Base-by-base conservation (phyloP, 2,329 filamentous ascomycete genomes). In the Ascochyta pisi region DNA sequence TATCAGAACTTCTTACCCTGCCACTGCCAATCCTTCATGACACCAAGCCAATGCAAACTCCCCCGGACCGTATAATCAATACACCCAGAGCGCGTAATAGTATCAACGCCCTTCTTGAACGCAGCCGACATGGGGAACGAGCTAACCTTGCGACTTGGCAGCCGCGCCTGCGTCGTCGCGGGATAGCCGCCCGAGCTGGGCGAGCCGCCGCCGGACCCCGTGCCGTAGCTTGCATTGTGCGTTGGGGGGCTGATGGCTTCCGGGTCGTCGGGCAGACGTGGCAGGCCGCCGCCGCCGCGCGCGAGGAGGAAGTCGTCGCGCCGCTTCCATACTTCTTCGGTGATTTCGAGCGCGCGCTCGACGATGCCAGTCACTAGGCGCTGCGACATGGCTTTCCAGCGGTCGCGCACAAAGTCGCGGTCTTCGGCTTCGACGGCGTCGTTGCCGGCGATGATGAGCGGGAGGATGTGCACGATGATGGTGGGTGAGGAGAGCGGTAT, bases 11-110 rank as follows among this genome's bases (percentile, higher is more conserved):
- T 77, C 82, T 77, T 77, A 89, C 86, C 83, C 82, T 89, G 86
- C 86, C 86, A 89, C 24, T 80, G 77, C 84, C 84, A 87, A 64
- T 89, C 86, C 60, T 82, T 83, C 87, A 89, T 89, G 41, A 89
- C 85, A 29, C 86, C 84, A 3, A 88, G 79, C 87, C 87, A 90
- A 74, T 89, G 87, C 68, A 87, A 71, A 48, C 77, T 79, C 4
- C 87, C 87, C 55, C 84, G 79, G 6, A 89, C 84, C 2, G 85
- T 88, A 68, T 85, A 83, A 54, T 87, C 84, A 48, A 79, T 78
- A 60, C 86, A 83, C 55, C 84, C 79, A 46, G 81, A 79, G 51
- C 74, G 65, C 13, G 69, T 73, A 22, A 68, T 48, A 15, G 60
- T 63, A 54, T 74, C 72, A 3, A 66, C 63, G 6, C 67, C 62